Evolutionary conservation across 1,284 basidiomycete genomes (phyloP), one percentile per base, ranked within the genome.

Genomic region (Cutaneotrichosporon sp.): DNA sequence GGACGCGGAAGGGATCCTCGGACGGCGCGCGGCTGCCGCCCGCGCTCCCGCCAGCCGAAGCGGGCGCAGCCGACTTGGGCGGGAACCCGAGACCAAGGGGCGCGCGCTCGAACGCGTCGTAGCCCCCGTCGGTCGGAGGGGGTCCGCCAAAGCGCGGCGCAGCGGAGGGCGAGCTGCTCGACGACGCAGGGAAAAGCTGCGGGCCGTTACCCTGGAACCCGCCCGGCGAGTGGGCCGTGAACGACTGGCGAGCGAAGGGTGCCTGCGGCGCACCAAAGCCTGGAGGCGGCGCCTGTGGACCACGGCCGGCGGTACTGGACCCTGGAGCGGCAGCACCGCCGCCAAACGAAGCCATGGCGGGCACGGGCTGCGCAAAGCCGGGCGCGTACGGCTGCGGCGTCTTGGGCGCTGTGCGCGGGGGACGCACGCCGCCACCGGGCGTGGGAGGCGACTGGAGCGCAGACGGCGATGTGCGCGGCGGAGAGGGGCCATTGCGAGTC

Each of bases 371-470:
- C 44, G 47, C 53, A 17, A 40, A 23, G 51, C 44, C 65, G 53
- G 54, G 15, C 4, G 38, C 47, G 39, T 41, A 69, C 15, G 66
- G 56, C 44, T 68, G 67, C 36, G 69, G 65, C 3, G 64, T 66
- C 59, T 69, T 68, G 43, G 68, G 65, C 10, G 61, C 51, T 30
- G 60, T 51, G 33, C 52, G 47, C 17, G 37, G 55, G 43, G 14
- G 36, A 40, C 22, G 10, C 30, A 17, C 26, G 26, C 36, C 46
- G 35, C 23, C 35, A 30, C 36, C 40, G 83, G 70, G 94, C 88
- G 51, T 96, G 82, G 78, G 94, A 90, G 42, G 93, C 89, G 54
- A 97, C 90, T 1, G 90, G 92, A 59, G 90, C 87, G 43, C 90
- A 91, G 77, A 93, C 1, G 68, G 67, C 8, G 64, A 60, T 2